Percentiles rank a stretch among this genome's conserved stretches.
These are phyloP conservation scores for Populus trichocarpa DNA, from an alignment of 441 rosid genomes.

Conservation along the genomic window DNA sequence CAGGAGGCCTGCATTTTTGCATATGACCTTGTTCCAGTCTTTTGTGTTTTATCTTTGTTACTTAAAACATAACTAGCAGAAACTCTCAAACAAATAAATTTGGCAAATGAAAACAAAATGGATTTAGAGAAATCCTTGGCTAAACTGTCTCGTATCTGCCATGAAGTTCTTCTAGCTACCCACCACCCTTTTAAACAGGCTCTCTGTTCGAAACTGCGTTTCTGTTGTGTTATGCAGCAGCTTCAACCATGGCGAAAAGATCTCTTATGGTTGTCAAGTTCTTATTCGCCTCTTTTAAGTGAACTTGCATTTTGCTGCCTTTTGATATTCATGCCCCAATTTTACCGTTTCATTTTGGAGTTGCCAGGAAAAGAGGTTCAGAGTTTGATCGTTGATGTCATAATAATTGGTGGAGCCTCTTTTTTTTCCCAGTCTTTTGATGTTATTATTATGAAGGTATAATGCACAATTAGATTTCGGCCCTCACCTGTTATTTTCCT, in stretches of 20 bases:
- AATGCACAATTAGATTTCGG: not conserved
- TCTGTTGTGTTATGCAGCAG: slow-evolving; percentile 1
- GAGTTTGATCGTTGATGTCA: too few relatives aligned
- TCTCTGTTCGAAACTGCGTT: not conserved
- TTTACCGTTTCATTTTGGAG: too few relatives aligned
- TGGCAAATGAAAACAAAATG: not conserved
- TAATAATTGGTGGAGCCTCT: not conserved
- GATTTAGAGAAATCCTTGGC: not conserved
- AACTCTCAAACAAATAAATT: not conserved
- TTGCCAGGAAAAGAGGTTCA: too few relatives aligned
- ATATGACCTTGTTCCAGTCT: not conserved
- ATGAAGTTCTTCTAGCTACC: not conserved
- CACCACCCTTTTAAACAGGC: not conserved
- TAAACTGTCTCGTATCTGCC: not conserved
- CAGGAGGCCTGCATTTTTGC: not conserved
- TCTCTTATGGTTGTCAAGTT: not conserved
- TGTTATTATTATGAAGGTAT: not conserved
- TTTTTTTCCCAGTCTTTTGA: not conserved
- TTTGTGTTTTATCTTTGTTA: not conserved
- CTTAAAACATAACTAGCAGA: not conserved
- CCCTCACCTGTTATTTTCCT: not conserved
- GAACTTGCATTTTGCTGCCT: not conserved
- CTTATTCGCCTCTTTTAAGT: not conserved
- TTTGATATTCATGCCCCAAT: not conserved
- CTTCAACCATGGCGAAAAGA: not conserved